phyloP scores from a whole-genome alignment of 768 basidiomycete species.

The Termitomyces titanicus region DNA sequence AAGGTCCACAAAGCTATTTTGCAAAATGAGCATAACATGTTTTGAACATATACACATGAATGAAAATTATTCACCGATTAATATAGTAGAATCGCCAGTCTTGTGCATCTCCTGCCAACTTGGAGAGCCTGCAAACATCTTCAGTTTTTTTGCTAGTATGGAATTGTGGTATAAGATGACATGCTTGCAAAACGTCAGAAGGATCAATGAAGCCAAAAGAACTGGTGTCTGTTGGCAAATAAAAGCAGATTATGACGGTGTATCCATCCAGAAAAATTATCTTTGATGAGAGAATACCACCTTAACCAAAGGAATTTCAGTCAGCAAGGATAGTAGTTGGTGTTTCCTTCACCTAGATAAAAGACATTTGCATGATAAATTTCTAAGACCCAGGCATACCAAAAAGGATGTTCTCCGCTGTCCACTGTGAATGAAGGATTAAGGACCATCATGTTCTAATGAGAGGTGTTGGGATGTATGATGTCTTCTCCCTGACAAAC shows the following conservation, averaged over 20 bases:
- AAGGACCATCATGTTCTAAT: constrained; percentile 21
- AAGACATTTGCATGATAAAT: constrained; percentile 25
- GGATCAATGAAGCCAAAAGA: constrained; percentile 37
- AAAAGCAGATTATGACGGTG: constrained; percentile 15
- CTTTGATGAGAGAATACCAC: constrained; percentile 22
- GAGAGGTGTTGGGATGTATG: constrained; percentile 11
- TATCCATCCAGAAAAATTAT: background rate
- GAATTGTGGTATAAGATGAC: constrained; percentile 33
- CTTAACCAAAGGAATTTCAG: constrained; percentile 32
- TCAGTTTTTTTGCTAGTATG: background rate
- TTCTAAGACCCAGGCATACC: constrained; percentile 26
- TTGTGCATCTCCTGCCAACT: background rate
- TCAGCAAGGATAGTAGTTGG: background rate
- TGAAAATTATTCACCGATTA: constrained; percentile 19
- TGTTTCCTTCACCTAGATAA: constrained; percentile 1
- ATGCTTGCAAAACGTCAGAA: constrained; percentile 20
- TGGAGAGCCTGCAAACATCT: background rate
- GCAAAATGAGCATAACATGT: background rate
- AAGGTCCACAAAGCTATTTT: constrained; percentile 8
- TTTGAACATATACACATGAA: background rate
- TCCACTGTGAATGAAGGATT: background rate
- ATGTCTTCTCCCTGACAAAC: constrained; percentile 19
- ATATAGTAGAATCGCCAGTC: constrained; percentile 15
- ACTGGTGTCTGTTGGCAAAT: constrained; percentile 10
- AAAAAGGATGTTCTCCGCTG: constrained; percentile 22